These are phyloP conservation scores for Camelina sativa DNA, from an alignment of 345 rosid genomes.

Conservation along the genomic window DNA sequence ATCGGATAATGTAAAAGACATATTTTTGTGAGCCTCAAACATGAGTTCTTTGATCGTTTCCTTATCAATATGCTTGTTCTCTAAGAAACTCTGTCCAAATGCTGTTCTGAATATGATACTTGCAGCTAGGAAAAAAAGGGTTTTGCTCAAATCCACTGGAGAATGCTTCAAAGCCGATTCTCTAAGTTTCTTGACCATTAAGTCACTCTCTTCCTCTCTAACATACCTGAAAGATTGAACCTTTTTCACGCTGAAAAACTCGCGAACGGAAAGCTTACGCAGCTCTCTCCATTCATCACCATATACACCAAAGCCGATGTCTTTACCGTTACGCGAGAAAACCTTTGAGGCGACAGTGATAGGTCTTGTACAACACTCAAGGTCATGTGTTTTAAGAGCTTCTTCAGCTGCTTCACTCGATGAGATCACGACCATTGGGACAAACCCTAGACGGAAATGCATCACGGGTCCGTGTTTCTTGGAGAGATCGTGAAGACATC, in stretches of 20 bases:
- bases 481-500: slow-evolving; percentile 40
- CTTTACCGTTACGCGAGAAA: slow-evolving; percentile 33
- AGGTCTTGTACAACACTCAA: slow-evolving; percentile 42
- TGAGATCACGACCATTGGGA: slow-evolving; percentile 31
- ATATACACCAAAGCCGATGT: slow-evolving; percentile 37
- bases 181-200: slow-evolving; percentile 26
- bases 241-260: slow-evolving; percentile 37
- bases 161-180: neutral
- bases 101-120: slow-evolving; percentile 30
- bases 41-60: slow-evolving; percentile 20
- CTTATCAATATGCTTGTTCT: slow-evolving; percentile 29
- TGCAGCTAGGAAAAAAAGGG: slow-evolving; percentile 5
- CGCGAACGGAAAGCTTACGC: slow-evolving; percentile 31
- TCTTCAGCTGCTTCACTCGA: slow-evolving; percentile 45
- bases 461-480: slow-evolving; percentile 43
- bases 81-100: slow-evolving; percentile 31
- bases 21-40: slow-evolving; percentile 3
- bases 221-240: slow-evolving; percentile 31
- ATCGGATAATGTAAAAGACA: slow-evolving; percentile 12
- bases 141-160: slow-evolving; percentile 27
- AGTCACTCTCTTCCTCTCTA: slow-evolving; percentile 44
- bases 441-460: slow-evolving; percentile 34
- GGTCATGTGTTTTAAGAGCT: slow-evolving; percentile 42
- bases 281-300: slow-evolving; percentile 42
- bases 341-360: neutral